Conservation (phyloP, 2,329 filamentous ascomycete species). For the Verticillium albo-atrum region DNA sequence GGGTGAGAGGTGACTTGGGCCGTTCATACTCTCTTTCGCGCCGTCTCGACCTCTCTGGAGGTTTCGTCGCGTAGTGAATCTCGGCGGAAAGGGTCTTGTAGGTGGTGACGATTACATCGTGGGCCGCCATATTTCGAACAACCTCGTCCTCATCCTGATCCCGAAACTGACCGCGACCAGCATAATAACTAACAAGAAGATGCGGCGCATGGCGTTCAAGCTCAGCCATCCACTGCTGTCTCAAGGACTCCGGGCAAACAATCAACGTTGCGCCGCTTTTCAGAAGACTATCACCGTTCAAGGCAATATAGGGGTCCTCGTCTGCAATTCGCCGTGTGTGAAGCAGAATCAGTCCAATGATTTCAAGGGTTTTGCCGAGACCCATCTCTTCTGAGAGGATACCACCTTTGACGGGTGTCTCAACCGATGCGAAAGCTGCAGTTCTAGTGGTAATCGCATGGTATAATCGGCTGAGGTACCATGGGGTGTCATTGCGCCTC, state of each 20-base stretch:
- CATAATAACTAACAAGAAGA: conserved; percentile 52
- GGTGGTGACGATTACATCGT: conserved; percentile 60
- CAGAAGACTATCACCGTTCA: conserved; percentile 32
- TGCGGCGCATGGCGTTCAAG: conserved; percentile 53
- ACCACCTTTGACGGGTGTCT: conserved; percentile 48
- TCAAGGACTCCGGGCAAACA: conserved; percentile 52
- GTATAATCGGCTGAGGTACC: conserved; percentile 59
- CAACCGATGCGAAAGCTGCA: conserved; percentile 33
- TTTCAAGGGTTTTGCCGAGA: conserved; percentile 74
- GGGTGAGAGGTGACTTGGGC: conserved; percentile 69
- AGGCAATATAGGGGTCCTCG: conserved; percentile 5
- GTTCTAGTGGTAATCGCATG: conserved; percentile 52
- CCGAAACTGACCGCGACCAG: conserved; percentile 31
- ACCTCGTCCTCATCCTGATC: conserved; percentile 26
- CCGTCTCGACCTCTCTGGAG: conserved; percentile 64
- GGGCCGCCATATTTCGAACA: conserved; percentile 38
- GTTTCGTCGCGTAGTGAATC: conserved; percentile 68
- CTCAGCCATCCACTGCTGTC: conserved; percentile 59
- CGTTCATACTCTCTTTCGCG: conserved; percentile 62
- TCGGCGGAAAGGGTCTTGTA: conserved; percentile 73
- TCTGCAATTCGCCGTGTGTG: conserved; percentile 39
- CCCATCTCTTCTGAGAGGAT: conserved; percentile 82
- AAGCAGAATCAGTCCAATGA: conserved; percentile 64
- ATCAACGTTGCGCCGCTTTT: conserved; percentile 56
- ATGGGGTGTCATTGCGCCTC: conserved; percentile 15